Conservation (phyloP, 805 yeast genomes). For the Wickerhamiella siamensis region DNA sequence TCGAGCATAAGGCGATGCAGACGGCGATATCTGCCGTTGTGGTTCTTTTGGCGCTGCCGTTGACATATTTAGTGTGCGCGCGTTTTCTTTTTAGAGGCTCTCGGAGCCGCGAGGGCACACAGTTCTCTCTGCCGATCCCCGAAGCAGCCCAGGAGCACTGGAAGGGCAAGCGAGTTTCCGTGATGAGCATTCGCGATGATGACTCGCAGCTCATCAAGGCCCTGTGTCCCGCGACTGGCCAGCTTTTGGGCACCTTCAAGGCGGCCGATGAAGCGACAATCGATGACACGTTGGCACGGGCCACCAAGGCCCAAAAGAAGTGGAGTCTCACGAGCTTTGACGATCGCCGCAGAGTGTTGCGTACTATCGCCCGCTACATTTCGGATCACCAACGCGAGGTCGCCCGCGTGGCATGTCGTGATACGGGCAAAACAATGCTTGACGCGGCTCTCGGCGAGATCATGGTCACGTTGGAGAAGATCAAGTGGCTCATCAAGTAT, state of each 20-base stretch:
- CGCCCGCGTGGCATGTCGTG: constrained; percentile 89
- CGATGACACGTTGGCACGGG: constrained; percentile 43
- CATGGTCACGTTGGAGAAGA: constrained; percentile 83
- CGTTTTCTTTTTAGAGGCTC: constrained; percentile 4
- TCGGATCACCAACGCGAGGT: constrained; percentile 70
- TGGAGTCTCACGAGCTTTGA: constrained; percentile 44
- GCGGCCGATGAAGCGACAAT: constrained; percentile 57
- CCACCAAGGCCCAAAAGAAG: constrained; percentile 38
- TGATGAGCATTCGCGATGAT: constrained; percentile 42
- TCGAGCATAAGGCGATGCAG: background rate
- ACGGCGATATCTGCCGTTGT: background rate
- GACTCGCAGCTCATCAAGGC: constrained; percentile 63
- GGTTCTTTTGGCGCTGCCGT: constrained; percentile 6
- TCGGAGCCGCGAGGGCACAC: constrained; percentile 8
- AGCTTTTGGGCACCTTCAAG: constrained; percentile 57
- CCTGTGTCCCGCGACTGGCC: constrained; percentile 95
- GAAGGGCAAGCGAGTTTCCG: constrained; percentile 72
- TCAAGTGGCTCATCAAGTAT: constrained; percentile 75
- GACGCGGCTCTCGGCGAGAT: constrained; percentile 90
- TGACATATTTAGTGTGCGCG: constrained; percentile 6
- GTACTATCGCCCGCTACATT: constrained; percentile 57
- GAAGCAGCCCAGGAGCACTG: constrained; percentile 76
- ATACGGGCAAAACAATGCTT: constrained; percentile 88
- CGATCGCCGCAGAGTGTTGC: constrained; percentile 54
- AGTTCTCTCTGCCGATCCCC: constrained; percentile 38